Conservation (phyloP, 1,284 basidiomycete genomes). For the Moesziomyces parantarcticus region DNA sequence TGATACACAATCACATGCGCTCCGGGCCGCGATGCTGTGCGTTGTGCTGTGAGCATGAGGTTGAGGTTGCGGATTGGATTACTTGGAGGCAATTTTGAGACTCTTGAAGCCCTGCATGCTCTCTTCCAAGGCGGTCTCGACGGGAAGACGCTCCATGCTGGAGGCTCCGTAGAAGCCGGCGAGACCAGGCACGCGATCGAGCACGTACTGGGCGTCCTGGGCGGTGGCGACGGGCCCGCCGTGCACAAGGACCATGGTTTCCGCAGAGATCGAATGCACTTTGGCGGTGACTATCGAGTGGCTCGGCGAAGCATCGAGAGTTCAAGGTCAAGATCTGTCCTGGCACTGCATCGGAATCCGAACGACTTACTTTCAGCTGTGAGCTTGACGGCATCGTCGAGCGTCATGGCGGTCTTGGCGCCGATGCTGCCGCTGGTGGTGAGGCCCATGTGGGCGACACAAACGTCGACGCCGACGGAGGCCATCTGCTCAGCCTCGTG, state of each 20-base stretch:
- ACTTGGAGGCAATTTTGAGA: constrained; percentile 16
- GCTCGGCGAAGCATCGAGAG: background rate
- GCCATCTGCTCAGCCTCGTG: constrained; percentile 46
- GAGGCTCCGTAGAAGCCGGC: constrained; percentile 51
- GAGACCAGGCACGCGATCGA: constrained; percentile 31
- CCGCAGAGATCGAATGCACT: constrained; percentile 30
- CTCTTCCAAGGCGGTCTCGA: constrained; percentile 39
- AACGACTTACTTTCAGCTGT: constrained; percentile 31
- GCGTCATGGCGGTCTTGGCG: constrained; percentile 36
- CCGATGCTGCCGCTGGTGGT: constrained; percentile 45
- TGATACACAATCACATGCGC: background rate
- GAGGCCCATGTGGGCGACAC: constrained; percentile 45
- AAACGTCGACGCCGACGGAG: constrained; percentile 29
- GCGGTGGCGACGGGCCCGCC: constrained; percentile 44
- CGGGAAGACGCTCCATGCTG: constrained; percentile 49
- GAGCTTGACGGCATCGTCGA: constrained; percentile 40
- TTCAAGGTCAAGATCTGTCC: background rate
- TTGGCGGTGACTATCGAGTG: constrained; percentile 22
- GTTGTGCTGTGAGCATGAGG: too few relatives aligned
- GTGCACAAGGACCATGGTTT: constrained; percentile 41
- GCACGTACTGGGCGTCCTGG: constrained; percentile 42
- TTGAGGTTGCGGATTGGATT: too few relatives aligned
- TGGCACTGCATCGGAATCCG: too few relatives aligned
- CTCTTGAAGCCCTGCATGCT: constrained; percentile 42
- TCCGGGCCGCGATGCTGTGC: background rate